Percentiles rank a stretch among this genome's conserved stretches.
Evolutionary conservation across 805 yeast genomes (phyloP).

Genomic region (Candida coleopterorum): DNA sequence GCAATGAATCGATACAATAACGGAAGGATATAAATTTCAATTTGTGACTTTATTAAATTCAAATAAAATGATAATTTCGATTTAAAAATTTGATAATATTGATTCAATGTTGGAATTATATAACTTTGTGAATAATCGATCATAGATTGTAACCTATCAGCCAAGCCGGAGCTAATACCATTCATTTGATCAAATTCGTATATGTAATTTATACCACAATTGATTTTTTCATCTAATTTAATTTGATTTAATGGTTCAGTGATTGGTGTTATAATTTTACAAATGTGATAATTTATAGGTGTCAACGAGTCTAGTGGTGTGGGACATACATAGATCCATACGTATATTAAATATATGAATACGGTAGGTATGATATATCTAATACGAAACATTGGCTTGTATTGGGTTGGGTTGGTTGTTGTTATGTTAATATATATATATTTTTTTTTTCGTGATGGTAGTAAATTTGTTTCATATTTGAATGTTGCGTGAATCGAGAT

Average conservation of each 20-base stretch:
- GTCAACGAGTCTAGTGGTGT: conserved; percentile 4
- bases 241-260: conserved; percentile 7
- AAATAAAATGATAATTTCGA: neutral
- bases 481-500: neutral
- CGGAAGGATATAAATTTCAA: neutral
- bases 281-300: conserved; percentile 10
- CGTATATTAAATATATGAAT: conserved; percentile 2
- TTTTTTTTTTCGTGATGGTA: conserved; percentile 1
- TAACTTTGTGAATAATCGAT: conserved; percentile 2
- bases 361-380: neutral
- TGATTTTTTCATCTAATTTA: conserved; percentile 3
- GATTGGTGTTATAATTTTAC: conserved; percentile 8
- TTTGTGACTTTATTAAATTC: neutral
- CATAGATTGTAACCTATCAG: neutral
- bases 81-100: neutral
- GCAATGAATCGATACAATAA: neutral
- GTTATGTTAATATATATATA: neutral
- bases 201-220: neutral
- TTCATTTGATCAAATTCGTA: neutral
- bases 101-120: neutral
- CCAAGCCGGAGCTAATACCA: conserved; percentile 1
- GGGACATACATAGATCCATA: conserved; percentile 11
- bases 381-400: neutral
- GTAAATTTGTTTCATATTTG: no score
- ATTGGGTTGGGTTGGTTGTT: no score